A percentile compares a stretch with the other conserved stretches of the same genome.
Evolutionary conservation across 192 early-diverging fungal genomes (phyloP).

Genomic region (Backusella tuberculispora): DNA sequence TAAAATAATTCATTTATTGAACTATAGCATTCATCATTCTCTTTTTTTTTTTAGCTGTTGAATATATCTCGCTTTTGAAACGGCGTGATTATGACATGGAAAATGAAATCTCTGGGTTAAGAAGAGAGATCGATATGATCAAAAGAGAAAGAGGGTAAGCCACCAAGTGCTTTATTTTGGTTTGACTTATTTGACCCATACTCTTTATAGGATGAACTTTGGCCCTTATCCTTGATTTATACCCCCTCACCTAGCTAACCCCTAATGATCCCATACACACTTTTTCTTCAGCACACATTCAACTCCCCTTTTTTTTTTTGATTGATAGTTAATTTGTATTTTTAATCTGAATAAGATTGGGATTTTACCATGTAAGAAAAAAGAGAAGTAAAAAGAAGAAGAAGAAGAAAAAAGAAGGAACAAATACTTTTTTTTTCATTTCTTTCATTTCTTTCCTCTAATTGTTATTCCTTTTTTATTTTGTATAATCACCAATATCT

Average conservation of each 20-base stretch:
- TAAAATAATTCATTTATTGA: neutral
- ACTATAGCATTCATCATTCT: constrained; percentile 3
- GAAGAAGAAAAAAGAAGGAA: neutral
- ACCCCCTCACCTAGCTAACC: no score
- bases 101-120: constrained; percentile 50
- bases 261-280: no score
- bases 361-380: neutral
- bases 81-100: constrained; percentile 51
- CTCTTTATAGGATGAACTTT: no score
- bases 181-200: neutral
- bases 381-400: neutral
- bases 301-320: neutral
- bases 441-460: neutral
- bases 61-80: constrained; percentile 55
- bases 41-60: constrained; percentile 48
- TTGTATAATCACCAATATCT: neutral
- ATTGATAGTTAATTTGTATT: neutral
- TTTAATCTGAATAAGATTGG: neutral
- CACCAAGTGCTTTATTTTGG: neutral
- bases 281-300: no score
- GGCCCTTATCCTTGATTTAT: no score
- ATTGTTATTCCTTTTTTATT: neutral
- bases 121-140: constrained; percentile 43
- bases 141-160: constrained; percentile 27
- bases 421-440: no score